A percentile compares a stretch with the other conserved stretches of the same genome.
These are phyloP conservation scores for Calonectria hongkongensis DNA, from an alignment of 2,329 filamentous ascomycete genomes.

Conservation along the genomic window DNA sequence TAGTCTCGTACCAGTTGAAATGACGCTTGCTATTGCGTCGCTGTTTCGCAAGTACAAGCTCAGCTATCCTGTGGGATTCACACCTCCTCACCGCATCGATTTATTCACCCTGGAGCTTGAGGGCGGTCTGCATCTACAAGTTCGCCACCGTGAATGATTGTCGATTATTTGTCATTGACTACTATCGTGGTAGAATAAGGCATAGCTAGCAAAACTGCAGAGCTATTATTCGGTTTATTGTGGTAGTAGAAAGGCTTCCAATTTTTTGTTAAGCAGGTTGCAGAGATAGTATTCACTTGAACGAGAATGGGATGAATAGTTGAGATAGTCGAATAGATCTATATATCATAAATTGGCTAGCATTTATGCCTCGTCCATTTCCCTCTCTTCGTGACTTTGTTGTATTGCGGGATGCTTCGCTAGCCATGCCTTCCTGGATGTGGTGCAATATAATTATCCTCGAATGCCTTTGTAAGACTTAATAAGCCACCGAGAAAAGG, in stretches of 20 bases:
- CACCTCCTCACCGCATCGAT: neutral
- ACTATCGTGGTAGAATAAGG: no score
- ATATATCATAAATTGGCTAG: no score
- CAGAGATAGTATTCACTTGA: no score
- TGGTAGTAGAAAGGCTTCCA: no score
- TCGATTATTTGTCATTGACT: neutral
- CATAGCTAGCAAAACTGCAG: no score
- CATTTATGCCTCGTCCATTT: no score
- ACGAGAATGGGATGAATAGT: no score
- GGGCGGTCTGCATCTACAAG: neutral
- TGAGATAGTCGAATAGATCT: no score
- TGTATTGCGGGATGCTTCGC: no score
- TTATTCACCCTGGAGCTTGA: slow-evolving; percentile 1
- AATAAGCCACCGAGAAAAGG: neutral
- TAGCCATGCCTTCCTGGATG: neutral
- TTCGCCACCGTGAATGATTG: neutral
- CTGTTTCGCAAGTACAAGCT: slow-evolving; percentile 3
- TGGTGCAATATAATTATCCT: neutral
- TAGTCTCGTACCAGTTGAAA: slow-evolving; percentile 12
- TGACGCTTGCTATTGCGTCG: neutral
- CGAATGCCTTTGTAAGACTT: neutral
- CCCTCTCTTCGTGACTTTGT: no score
- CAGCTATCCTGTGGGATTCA: neutral
- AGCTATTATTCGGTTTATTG: no score
- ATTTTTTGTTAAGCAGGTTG: no score